phyloP scores from a whole-genome alignment of 305 asterid genomes.

The Euphrasia arctica region DNA sequence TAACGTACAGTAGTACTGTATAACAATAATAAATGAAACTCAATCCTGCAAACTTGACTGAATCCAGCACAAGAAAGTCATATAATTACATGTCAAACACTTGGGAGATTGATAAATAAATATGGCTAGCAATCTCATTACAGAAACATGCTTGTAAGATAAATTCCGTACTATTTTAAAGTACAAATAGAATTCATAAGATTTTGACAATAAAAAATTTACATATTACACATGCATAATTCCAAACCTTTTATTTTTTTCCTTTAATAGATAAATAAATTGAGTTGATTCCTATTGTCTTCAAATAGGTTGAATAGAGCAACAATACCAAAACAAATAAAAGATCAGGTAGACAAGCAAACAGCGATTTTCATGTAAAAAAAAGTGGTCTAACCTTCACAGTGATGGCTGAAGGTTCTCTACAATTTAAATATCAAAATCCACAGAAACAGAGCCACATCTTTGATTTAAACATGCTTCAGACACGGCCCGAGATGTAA shows the following conservation, averaged over 20 bases:
- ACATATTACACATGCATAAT: neutral
- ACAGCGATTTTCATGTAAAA: neutral
- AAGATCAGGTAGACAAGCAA: neutral
- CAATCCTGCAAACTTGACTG: neutral
- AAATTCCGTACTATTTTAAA: neutral
- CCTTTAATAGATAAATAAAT: neutral
- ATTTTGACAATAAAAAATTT: too few relatives aligned
- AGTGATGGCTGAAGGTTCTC: slow-evolving; percentile 23
- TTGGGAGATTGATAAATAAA: neutral
- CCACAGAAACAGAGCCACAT: slow-evolving; percentile 26
- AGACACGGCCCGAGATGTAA: slow-evolving; percentile 55
- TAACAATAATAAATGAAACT: neutral
- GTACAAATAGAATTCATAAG: too few relatives aligned
- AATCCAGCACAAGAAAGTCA: slow-evolving; percentile 6
- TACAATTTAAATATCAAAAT: slow-evolving; percentile 29
- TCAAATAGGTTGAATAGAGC: slow-evolving; percentile 6
- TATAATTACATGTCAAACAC: neutral
- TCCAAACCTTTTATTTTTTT: neutral
- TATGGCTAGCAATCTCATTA: neutral
- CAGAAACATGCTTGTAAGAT: neutral
- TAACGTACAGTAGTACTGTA: neutral
- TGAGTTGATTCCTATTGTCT: neutral
- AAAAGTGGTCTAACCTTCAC: slow-evolving; percentile 34
- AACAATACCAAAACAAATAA: slow-evolving; percentile 14
- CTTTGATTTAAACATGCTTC: slow-evolving; percentile 61